Evolutionary conservation across 1,284 basidiomycete species (phyloP).

Genomic region (Tremellales sp.): DNA sequence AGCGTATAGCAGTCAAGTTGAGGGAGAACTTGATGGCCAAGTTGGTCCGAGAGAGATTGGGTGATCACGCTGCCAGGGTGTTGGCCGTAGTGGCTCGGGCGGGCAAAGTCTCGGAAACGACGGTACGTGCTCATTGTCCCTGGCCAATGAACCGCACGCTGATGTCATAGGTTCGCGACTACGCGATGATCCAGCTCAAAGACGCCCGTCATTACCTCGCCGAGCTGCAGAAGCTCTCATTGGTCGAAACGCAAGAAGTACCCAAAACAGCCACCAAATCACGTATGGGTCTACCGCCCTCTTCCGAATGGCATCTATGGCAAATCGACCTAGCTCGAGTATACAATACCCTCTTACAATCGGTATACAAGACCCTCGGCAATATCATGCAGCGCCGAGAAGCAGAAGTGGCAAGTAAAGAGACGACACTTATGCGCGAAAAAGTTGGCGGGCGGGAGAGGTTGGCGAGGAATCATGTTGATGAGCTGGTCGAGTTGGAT

Average conservation of each 20-base stretch:
- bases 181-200: conserved; percentile 85
- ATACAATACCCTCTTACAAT: conserved; percentile 67
- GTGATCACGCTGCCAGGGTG: conserved; percentile 78
- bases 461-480: conserved; percentile 42
- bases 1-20: conserved; percentile 66
- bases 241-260: conserved; percentile 86
- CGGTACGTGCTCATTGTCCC: neutral
- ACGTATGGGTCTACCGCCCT: conserved; percentile 49
- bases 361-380: conserved; percentile 79
- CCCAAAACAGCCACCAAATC: conserved; percentile 82
- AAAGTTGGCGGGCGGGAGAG: conserved; percentile 53
- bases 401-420: conserved; percentile 63
- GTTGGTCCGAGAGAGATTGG: conserved; percentile 76
- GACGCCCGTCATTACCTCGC: conserved; percentile 78
- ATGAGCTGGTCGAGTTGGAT: conserved; percentile 44
- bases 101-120: conserved; percentile 87
- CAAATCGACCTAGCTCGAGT: conserved; percentile 79
- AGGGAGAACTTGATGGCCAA: conserved; percentile 71
- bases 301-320: conserved; percentile 60
- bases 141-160: neutral
- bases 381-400: conserved; percentile 71
- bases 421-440: conserved; percentile 68
- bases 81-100: conserved; percentile 73
- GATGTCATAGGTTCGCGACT: conserved; percentile 77
- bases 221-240: conserved; percentile 68